A percentile compares a stretch with the other conserved stretches of the same genome.
Conservation (phyloP, 2,329 filamentous ascomycete species). For the Teratosphaeria epicoccoides region DNA sequence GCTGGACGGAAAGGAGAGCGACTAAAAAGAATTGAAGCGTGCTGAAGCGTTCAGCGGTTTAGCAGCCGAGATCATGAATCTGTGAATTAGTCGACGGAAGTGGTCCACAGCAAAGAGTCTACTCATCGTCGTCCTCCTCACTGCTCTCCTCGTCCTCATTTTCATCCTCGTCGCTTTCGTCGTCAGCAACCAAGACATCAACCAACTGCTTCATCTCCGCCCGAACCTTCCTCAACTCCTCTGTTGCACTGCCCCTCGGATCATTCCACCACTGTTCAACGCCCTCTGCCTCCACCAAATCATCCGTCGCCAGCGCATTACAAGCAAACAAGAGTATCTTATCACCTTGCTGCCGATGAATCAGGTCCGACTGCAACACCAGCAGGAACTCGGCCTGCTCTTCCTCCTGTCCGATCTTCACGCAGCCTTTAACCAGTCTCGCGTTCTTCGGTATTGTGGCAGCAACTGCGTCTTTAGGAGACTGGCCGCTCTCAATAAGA, state of each 20-base stretch:
- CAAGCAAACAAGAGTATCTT: constrained; percentile 63
- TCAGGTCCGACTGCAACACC: constrained; percentile 69
- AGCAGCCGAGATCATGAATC: background rate
- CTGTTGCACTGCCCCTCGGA: constrained; percentile 53
- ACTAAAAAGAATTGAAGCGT: background rate
- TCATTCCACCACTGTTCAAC: constrained; percentile 85
- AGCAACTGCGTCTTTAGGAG: constrained; percentile 26
- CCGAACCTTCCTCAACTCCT: constrained; percentile 59
- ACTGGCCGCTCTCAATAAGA: constrained; percentile 41
- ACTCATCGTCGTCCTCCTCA: constrained; percentile 4
- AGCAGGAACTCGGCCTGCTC: constrained; percentile 82
- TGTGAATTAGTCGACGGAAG: background rate
- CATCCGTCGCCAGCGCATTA: constrained; percentile 75
- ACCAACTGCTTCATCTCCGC: constrained; percentile 68
- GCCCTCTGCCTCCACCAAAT: constrained; percentile 80
- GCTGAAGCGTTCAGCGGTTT: background rate
- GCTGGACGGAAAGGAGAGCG: background rate
- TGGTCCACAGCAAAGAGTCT: background rate
- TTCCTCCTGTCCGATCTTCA: constrained; percentile 37
- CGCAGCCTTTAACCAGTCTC: constrained; percentile 47
- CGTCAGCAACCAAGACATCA: constrained; percentile 66
- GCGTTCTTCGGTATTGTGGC: constrained; percentile 43
- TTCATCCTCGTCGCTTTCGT: constrained; percentile 55
- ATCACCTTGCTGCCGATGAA: constrained; percentile 52
- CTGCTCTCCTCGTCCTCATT: constrained; percentile 32